Base-by-base conservation (phyloP, 192 early-diverging fungal genomes). In the Rhizoclosmatium sp. region DNA sequence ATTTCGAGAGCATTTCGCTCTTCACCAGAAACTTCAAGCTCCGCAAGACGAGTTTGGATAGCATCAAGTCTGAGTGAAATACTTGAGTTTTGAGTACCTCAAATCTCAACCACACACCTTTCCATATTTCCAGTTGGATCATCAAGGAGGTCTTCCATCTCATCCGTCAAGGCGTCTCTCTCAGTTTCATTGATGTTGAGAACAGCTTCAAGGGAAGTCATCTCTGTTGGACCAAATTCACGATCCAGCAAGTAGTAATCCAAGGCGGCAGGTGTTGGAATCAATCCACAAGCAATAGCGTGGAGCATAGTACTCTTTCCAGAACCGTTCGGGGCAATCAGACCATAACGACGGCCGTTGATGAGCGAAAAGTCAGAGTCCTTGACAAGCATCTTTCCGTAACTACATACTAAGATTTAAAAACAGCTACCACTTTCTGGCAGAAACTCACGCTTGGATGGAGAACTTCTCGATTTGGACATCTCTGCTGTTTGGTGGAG, bases 291-390 rank as follows among this genome's bases (percentile, higher is more conserved):
- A 69, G 95, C 95, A 84, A 99, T 89, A 56, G 94, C 94, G 65
- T 93, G 89, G 72, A 99, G 85, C 82, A 99, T 97, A 44, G 98
- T 99, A 12, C 93, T 94, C 85, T 98, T 96, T 62, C 69, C 98
- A 71, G 91, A 93, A 16, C 98, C 98, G 87, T 99, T 99, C 67
- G 93, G 87, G 46, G 96, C 97, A 73, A 99, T 91, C 65, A 99
- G 90, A 82, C 96, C 98, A 78, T 98, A 98, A 71, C 98, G 92
- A 84, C 97, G 92, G 78, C 98, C 98, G 87, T 93, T 98, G 91
- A 99, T 98, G 82, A 99, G 90, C 87, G 98, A 96, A 65, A 99
- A 92, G 59, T 91, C 92, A 47, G 96, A 92, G 84, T 99, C 97
- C 70, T 95, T 90, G 82, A 99, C 94, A 60, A 99, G 91, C 76